Evolutionary conservation across 2,329 filamentous ascomycete species (phyloP).

Genomic region (Cercospora nicotianae): DNA sequence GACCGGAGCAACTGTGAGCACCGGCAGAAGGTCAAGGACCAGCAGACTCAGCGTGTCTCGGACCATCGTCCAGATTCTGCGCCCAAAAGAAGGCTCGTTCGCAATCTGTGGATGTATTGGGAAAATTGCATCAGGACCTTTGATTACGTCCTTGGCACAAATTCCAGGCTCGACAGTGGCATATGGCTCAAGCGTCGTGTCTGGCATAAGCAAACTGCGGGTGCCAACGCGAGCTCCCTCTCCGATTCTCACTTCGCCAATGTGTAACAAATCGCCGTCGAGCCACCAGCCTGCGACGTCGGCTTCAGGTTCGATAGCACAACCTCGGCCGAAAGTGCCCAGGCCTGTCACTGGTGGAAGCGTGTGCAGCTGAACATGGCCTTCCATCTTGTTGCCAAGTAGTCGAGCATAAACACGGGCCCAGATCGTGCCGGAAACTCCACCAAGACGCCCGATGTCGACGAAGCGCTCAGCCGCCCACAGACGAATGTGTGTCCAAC

Average conservation of each 20-base stretch:
- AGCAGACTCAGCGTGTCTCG: slow-evolving; percentile 11
- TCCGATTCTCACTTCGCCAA: slow-evolving; percentile 7
- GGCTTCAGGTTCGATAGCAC: slow-evolving; percentile 11
- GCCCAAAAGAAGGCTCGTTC: neutral
- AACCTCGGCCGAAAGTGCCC: slow-evolving; percentile 9
- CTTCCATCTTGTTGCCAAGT: slow-evolving; percentile 6
- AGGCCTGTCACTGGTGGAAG: slow-evolving; percentile 12
- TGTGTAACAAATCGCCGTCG: slow-evolving; percentile 13
- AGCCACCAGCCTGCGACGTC: slow-evolving; percentile 15
- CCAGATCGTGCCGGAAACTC: slow-evolving; percentile 8
- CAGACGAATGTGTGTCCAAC: slow-evolving; percentile 12
- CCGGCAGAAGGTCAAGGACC: slow-evolving; percentile 5
- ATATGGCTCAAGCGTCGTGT: slow-evolving; percentile 6
- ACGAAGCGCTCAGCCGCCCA: slow-evolving; percentile 13
- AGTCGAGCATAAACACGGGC: slow-evolving; percentile 12
- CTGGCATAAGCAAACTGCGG: slow-evolving; percentile 11
- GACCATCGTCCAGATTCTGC: neutral
- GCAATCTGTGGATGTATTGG: neutral
- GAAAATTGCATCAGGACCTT: neutral
- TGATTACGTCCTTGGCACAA: slow-evolving; percentile 1
- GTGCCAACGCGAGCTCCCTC: slow-evolving; percentile 6
- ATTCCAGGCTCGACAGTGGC: slow-evolving; percentile 10
- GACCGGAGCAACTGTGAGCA: slow-evolving; percentile 1
- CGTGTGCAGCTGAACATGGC: slow-evolving; percentile 7
- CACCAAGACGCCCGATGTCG: slow-evolving; percentile 7